Evolutionary conservation across 2,329 filamentous ascomycete species (phyloP).

Genomic region (Colletotrichum lini): DNA sequence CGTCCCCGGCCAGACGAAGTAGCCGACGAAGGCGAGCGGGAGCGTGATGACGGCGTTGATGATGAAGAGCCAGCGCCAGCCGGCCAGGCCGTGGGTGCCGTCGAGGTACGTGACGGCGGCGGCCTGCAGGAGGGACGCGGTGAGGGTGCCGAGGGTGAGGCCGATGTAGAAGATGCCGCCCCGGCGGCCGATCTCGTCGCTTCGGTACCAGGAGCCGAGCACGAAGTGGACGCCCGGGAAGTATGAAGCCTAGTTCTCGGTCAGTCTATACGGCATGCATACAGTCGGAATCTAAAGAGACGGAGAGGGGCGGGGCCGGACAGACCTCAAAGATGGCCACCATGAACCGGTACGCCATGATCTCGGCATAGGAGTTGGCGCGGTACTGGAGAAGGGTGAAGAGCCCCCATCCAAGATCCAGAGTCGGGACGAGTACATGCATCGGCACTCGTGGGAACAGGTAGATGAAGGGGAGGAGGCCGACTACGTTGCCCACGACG

Average conservation of each 20-base stretch:
- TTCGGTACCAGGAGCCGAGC: conserved; percentile 70
- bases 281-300: too few species aligned
- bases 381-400: conserved; percentile 71
- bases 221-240: conserved; percentile 60
- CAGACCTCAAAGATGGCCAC: conserved; percentile 56
- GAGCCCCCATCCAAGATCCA: conserved; percentile 69
- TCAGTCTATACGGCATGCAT: too few species aligned
- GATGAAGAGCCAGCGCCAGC: conserved; percentile 72
- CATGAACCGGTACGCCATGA: conserved; percentile 57
- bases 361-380: conserved; percentile 62
- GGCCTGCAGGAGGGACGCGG: conserved; percentile 65
- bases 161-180: conserved; percentile 73
- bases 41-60: conserved; percentile 51
- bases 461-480: conserved; percentile 67
- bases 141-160: conserved; percentile 65
- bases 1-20: conserved; percentile 24
- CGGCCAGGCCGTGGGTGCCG: conserved; percentile 60
- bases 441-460: conserved; percentile 63
- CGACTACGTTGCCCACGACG: conserved; percentile 61
- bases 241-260: conserved; percentile 49
- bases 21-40: conserved; percentile 21
- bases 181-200: conserved; percentile 72
- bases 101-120: conserved; percentile 57
- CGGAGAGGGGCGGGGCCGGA: conserved; percentile 51
- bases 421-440: conserved; percentile 64